A percentile compares a stretch with the other conserved stretches of the same genome.
Evolutionary conservation across 805 yeast genomes (phyloP).

Genomic region (Spathaspora passalidarum): DNA sequence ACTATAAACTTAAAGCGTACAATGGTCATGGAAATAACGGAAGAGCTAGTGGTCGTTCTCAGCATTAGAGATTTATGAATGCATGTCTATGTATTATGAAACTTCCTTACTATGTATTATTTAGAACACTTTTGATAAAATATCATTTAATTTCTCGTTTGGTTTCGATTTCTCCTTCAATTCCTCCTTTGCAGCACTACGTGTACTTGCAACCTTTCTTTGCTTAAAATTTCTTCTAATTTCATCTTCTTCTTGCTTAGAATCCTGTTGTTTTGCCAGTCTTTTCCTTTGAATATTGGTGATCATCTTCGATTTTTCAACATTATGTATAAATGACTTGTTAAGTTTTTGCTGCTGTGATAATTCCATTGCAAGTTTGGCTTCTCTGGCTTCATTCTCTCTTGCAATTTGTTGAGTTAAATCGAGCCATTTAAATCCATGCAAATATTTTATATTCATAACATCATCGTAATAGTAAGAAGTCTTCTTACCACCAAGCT

Average conservation of each 20-base stretch:
- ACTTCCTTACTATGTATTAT: neutral
- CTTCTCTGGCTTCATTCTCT: conserved; percentile 85
- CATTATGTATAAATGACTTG: conserved; percentile 77
- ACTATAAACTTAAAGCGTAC: conserved; percentile 8
- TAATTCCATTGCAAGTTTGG: conserved; percentile 82
- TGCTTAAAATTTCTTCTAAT: conserved; percentile 68
- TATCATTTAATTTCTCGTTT: conserved; percentile 40
- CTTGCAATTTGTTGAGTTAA: conserved; percentile 88
- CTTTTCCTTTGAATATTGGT: conserved; percentile 58
- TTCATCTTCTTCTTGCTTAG: conserved; percentile 21
- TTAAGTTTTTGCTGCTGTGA: conserved; percentile 86
- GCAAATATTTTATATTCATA: conserved; percentile 82
- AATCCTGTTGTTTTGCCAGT: conserved; percentile 17
- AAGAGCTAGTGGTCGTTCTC: neutral
- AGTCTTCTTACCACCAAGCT: conserved; percentile 88
- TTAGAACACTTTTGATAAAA: conserved; percentile 53
- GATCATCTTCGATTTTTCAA: conserved; percentile 82
- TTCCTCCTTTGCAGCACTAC: conserved; percentile 57
- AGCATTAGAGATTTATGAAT: neutral
- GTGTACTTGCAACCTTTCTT: conserved; percentile 58
- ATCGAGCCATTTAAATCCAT: conserved; percentile 94
- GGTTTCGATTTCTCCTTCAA: conserved; percentile 42
- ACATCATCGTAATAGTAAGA: conserved; percentile 92
- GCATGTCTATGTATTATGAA: neutral
- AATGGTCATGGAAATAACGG: neutral